Conservation (phyloP, 108 stramenopile genomes). For the Skeletonema menzelii region DNA sequence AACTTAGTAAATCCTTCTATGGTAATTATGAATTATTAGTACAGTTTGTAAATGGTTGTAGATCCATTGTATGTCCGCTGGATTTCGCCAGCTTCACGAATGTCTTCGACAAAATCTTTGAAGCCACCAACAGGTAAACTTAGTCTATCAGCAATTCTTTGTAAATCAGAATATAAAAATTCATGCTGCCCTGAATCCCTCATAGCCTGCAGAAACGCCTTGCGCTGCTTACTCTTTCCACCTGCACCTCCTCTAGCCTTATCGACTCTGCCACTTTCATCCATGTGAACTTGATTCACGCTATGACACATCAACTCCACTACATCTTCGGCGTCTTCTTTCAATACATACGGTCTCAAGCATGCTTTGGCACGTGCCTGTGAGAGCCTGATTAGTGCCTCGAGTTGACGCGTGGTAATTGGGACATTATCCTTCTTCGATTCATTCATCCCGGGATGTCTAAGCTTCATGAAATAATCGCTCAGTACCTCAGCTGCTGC, state of each 20-base stretch:
- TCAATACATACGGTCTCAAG: slow-evolving; percentile 86
- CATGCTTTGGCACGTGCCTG: slow-evolving; percentile 97
- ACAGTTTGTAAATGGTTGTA: slow-evolving; percentile 11
- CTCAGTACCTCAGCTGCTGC: slow-evolving; percentile 87
- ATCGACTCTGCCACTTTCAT: slow-evolving; percentile 75
- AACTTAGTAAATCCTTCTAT: slow-evolving; percentile 23
- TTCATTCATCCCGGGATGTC: slow-evolving; percentile 51
- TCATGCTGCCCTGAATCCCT: slow-evolving; percentile 30
- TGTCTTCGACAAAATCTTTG: slow-evolving; percentile 70
- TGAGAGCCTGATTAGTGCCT: slow-evolving; percentile 90
- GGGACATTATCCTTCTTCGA: slow-evolving; percentile 75
- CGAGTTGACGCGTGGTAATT: slow-evolving; percentile 97
- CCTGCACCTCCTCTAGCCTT: slow-evolving; percentile 69
- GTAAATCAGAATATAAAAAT: slow-evolving; percentile 63
- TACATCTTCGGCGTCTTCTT: slow-evolving; percentile 97
- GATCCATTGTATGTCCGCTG: slow-evolving; percentile 55
- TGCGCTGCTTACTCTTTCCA: slow-evolving; percentile 72
- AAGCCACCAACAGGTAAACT: slow-evolving; percentile 63
- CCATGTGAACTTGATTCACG: slow-evolving; percentile 68
- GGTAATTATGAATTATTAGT: not conserved
- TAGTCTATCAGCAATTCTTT: slow-evolving; percentile 63
- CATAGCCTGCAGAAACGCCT: slow-evolving; percentile 47
- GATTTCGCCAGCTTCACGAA: slow-evolving; percentile 65
- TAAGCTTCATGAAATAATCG: slow-evolving; percentile 88
- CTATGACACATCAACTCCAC: slow-evolving; percentile 85